phyloP scores from a whole-genome alignment of 495 filamentous ascomycete species.

The Cercophora samala region DNA sequence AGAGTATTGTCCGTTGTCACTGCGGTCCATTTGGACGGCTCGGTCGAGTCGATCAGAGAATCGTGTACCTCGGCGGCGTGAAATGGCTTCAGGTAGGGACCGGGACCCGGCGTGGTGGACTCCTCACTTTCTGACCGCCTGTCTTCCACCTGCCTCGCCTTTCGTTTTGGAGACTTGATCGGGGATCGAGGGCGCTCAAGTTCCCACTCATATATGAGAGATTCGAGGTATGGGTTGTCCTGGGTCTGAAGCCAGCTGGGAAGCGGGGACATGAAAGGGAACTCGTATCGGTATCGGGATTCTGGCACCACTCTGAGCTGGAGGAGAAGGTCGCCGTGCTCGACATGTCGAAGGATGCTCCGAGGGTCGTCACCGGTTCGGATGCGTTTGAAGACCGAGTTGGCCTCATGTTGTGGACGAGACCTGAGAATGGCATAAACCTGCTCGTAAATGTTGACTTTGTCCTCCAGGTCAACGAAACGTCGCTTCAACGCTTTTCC shows the following conservation, averaged over 20 bases:
- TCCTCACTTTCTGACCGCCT: background rate
- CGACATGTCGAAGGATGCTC: conserved; percentile 32
- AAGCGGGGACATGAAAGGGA: conserved; percentile 29
- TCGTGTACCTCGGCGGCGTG: conserved; percentile 32
- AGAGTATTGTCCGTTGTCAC: conserved; percentile 30
- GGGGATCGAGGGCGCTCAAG: conserved; percentile 11
- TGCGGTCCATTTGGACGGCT: conserved; percentile 27
- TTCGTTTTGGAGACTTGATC: background rate
- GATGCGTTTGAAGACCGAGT: conserved; percentile 31
- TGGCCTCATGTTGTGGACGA: conserved; percentile 28
- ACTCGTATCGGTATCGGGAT: conserved; percentile 30
- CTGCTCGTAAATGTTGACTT: conserved; percentile 29
- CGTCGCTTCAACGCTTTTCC: conserved; percentile 30
- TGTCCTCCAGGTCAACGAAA: conserved; percentile 26
- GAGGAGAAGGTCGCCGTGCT: conserved; percentile 31
- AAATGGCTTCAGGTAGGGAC: conserved; percentile 28
- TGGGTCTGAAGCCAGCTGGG: conserved; percentile 23
- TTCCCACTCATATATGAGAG: conserved; percentile 29
- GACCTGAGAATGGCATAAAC: conserved; percentile 27
- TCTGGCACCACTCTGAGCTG: conserved; percentile 32
- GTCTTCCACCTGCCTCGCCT: background rate
- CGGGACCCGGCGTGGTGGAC: conserved; percentile 1
- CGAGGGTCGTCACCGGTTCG: conserved; percentile 28
- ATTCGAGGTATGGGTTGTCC: conserved; percentile 29
- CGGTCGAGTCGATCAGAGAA: conserved; percentile 21